Conservation (phyloP, 1,139 yeast species). For the Debaryomyces coudertii region DNA sequence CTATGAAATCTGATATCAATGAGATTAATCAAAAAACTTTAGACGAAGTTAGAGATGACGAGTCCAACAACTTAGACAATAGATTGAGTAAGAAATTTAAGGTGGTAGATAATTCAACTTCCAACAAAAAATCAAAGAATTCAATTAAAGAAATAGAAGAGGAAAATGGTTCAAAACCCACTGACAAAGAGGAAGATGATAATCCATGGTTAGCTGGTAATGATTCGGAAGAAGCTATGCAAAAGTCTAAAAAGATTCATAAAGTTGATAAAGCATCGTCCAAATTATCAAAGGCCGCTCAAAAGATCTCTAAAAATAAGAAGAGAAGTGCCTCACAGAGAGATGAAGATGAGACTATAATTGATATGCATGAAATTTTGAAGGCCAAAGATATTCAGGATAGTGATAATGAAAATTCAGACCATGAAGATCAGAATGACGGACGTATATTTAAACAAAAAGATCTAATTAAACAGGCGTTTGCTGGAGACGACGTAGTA, state of each 20-base stretch:
- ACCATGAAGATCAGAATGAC: conserved; percentile 40
- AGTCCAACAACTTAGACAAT: conserved; percentile 48
- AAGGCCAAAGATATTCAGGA: conserved; percentile 14
- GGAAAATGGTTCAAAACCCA: conserved; percentile 1
- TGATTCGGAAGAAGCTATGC: conserved; percentile 31
- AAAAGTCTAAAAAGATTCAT: conserved; percentile 56
- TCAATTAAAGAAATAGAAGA: conserved; percentile 13
- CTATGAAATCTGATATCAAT: conserved; percentile 45
- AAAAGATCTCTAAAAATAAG: conserved; percentile 53
- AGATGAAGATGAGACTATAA: conserved; percentile 40
- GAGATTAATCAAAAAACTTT: conserved; percentile 43
- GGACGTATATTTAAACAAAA: conserved; percentile 69
- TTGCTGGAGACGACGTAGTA: conserved; percentile 95
- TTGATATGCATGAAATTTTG: conserved; percentile 53
- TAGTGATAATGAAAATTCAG: conserved; percentile 44
- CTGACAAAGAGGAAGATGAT: conserved; percentile 28
- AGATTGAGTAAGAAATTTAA: conserved; percentile 36
- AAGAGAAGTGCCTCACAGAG: conserved; percentile 38
- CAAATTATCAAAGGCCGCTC: conserved; percentile 54
- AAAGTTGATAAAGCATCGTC: conserved; percentile 64
- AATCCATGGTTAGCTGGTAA: conserved; percentile 69
- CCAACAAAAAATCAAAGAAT: conserved; percentile 6
- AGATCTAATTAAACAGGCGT: conserved; percentile 84
- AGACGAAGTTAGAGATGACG: conserved; percentile 60
- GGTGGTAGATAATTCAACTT: conserved; percentile 14